Percentiles rank a stretch among this genome's conserved stretches.
Evolutionary conservation across 352 stramenopile species (phyloP).

Genomic region (Elongisporangium undulatum): DNA sequence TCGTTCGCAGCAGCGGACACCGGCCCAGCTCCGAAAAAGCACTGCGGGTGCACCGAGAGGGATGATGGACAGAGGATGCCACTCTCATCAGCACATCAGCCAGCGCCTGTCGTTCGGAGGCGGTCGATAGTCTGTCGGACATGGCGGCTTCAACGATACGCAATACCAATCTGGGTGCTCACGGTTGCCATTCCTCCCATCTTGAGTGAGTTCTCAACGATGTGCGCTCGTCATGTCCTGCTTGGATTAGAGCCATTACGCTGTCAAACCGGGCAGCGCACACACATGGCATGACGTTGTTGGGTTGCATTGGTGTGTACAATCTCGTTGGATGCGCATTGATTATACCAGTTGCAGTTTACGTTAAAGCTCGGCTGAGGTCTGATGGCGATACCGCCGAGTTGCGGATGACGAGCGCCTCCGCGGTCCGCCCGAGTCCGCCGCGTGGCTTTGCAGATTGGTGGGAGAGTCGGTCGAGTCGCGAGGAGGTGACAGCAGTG

Average conservation of each 20-base stretch:
- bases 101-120: background rate
- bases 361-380: background rate
- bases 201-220: background rate
- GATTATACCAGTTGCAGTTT: background rate
- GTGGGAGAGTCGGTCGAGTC: constrained; percentile 18
- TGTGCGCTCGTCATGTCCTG: background rate
- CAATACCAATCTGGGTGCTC: too few relatives aligned
- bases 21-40: background rate
- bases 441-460: background rate
- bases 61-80: background rate
- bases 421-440: background rate
- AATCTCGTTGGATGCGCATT: background rate
- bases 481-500: constrained; percentile 41
- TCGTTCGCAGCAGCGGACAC: background rate
- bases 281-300: background rate
- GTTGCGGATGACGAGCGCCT: background rate
- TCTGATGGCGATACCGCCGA: background rate
- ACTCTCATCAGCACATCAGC: background rate
- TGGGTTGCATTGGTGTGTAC: background rate
- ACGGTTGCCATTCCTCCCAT: background rate
- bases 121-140: background rate
- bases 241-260: background rate
- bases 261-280: background rate
- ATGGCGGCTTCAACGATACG: background rate
- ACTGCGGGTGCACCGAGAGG: background rate